Conservation (phyloP, 2,329 filamentous ascomycete genomes). For the Sclerotinia borealis region DNA sequence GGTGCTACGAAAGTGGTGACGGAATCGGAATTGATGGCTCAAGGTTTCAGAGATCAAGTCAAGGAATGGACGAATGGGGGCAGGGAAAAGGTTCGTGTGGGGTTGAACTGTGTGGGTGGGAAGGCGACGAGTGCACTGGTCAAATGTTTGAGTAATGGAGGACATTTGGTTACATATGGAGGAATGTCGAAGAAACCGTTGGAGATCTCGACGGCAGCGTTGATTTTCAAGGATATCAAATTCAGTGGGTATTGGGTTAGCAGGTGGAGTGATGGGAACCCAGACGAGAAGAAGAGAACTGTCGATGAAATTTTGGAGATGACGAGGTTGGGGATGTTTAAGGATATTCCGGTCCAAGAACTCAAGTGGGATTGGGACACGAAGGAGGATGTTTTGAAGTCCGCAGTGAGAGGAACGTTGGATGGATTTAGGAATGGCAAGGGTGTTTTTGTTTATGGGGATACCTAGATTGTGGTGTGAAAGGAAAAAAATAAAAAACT, state of each 20-base stretch:
- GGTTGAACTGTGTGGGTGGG: constrained; percentile 90
- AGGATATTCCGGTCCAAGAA: constrained; percentile 75
- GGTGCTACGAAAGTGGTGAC: constrained; percentile 49
- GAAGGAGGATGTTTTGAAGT: constrained; percentile 58
- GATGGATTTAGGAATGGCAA: constrained; percentile 83
- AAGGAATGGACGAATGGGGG: constrained; percentile 62
- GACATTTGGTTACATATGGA: constrained; percentile 85
- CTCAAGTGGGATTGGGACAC: constrained; percentile 81
- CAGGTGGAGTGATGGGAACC: constrained; percentile 74
- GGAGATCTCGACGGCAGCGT: constrained; percentile 68
- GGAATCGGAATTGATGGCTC: constrained; percentile 42
- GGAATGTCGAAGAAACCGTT: constrained; percentile 91
- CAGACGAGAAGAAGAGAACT: constrained; percentile 67
- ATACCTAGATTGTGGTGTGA: constrained; percentile 32
- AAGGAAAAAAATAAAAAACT: not conserved
- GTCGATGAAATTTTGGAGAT: constrained; percentile 79
- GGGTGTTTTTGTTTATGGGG: constrained; percentile 77
- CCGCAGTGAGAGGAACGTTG: constrained; percentile 76
- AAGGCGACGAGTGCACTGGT: constrained; percentile 75
- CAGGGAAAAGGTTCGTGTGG: constrained; percentile 67
- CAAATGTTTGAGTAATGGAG: constrained; percentile 62
- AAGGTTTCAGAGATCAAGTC: constrained; percentile 42
- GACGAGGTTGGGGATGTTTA: constrained; percentile 70
- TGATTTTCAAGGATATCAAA: constrained; percentile 89
- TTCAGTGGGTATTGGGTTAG: constrained; percentile 96